phyloP scores from a whole-genome alignment of 164 flowering plant species.

The Cinnamomum micranthum region DNA sequence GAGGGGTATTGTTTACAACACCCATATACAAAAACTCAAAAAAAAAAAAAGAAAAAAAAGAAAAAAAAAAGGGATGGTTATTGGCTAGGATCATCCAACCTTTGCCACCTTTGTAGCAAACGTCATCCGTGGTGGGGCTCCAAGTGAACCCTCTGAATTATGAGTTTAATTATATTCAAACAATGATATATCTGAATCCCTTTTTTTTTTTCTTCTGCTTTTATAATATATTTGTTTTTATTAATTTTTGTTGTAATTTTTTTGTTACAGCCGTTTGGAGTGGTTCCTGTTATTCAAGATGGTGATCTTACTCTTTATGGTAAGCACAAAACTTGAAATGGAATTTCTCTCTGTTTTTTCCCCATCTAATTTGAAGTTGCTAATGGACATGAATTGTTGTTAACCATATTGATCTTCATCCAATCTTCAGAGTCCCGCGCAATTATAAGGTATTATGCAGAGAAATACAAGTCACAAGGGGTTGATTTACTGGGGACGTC shows the following conservation, averaged over 20 bases:
- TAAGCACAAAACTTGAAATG: neutral
- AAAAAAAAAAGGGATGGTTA: too few species aligned
- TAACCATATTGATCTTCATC: neutral
- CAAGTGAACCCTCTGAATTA: too few species aligned
- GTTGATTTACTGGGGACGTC: constrained; percentile 39
- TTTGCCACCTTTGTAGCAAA: too few species aligned
- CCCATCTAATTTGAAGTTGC: neutral
- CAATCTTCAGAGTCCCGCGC: constrained; percentile 41
- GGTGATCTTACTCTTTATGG: constrained; percentile 21
- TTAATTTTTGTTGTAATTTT: neutral
- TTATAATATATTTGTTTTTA: too few species aligned
- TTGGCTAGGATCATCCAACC: too few species aligned
- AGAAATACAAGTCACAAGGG: constrained; percentile 42
- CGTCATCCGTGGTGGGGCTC: too few species aligned
- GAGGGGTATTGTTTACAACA: too few species aligned
- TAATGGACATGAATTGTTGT: neutral
- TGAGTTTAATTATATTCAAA: too few species aligned
- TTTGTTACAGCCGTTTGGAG: constrained; percentile 23
- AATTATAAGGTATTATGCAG: constrained; percentile 38
- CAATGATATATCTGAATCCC: too few species aligned
- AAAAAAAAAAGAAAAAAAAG: too few species aligned
- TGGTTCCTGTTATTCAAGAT: constrained; percentile 26
- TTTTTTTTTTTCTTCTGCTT: neutral
- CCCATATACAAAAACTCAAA: too few species aligned
- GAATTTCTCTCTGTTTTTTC: neutral